These are phyloP conservation scores for Xylariaceae sp. DNA, from an alignment of 2,329 filamentous ascomycete genomes.

Conservation along the genomic window DNA sequence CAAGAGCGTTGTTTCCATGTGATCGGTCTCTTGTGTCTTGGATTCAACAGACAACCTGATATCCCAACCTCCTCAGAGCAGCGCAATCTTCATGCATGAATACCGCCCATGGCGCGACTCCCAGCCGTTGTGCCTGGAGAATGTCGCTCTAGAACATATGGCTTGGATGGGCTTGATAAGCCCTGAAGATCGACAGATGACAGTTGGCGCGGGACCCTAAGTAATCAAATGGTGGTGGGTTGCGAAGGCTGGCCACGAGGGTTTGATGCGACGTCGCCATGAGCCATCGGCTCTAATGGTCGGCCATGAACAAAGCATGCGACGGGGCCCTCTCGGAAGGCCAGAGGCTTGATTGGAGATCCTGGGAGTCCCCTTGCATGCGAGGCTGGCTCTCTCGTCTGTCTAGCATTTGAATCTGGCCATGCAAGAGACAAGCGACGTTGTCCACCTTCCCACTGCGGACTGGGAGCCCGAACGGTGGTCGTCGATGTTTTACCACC, in stretches of 20 bases:
- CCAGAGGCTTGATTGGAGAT: conserved; percentile 22
- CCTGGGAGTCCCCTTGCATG: conserved; percentile 24
- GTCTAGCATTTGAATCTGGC: conserved; percentile 20
- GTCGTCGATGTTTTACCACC: conserved; percentile 12
- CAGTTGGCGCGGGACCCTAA: conserved; percentile 24
- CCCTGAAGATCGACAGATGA: conserved; percentile 15
- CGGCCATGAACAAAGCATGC: conserved; percentile 17
- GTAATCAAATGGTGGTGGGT: conserved; percentile 29
- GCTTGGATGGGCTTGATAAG: neutral
- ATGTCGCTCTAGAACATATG: neutral
- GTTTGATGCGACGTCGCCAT: conserved; percentile 24
- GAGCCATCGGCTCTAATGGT: conserved; percentile 13
- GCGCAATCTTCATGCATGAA: neutral
- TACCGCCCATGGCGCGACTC: neutral
- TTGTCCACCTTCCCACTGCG: conserved; percentile 27
- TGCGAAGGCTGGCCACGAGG: conserved; percentile 24
- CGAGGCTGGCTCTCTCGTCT: conserved; percentile 20
- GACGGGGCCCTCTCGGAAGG: conserved; percentile 16
- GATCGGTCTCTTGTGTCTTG: conserved; percentile 2
- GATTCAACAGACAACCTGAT: neutral
- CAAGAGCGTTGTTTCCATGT: conserved; percentile 3
- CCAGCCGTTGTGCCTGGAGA: neutral
- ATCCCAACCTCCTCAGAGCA: neutral
- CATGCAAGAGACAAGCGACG: conserved; percentile 24
- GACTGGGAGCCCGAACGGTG: conserved; percentile 24